phyloP scores from a whole-genome alignment of 768 basidiomycete genomes.

The Termitomyces sp. region DNA sequence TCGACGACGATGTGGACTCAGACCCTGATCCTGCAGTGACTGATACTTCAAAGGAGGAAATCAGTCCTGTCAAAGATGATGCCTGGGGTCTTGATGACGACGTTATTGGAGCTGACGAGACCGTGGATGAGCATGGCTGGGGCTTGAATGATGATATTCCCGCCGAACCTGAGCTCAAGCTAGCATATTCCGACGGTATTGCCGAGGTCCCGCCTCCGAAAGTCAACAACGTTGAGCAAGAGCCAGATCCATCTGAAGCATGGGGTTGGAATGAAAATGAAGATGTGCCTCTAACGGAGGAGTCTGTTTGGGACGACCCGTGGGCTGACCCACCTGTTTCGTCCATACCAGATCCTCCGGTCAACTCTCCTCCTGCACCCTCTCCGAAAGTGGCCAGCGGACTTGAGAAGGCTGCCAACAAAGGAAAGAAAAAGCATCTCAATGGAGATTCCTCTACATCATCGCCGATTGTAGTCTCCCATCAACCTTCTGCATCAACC shows the following conservation, averaged over 20 bases:
- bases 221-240: slow-evolving; percentile 16
- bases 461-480: slow-evolving; percentile 16
- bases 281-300: slow-evolving; percentile 30
- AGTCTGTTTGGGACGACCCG: slow-evolving; percentile 59
- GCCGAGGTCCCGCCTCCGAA: slow-evolving; percentile 5
- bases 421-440: slow-evolving; percentile 37
- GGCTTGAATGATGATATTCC: slow-evolving; percentile 44
- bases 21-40: slow-evolving; percentile 8
- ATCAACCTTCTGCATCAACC: slow-evolving; percentile 4
- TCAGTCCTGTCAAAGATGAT: slow-evolving; percentile 22
- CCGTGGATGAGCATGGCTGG: slow-evolving; percentile 39
- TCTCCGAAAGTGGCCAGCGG: slow-evolving; percentile 50
- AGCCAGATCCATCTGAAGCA: slow-evolving; percentile 48
- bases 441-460: slow-evolving; percentile 24
- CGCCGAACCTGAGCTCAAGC: slow-evolving; percentile 14
- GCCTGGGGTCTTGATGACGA: slow-evolving; percentile 54
- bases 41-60: slow-evolving; percentile 16
- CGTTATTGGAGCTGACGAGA: slow-evolving; percentile 21
- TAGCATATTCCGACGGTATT: slow-evolving; percentile 10
- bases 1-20: slow-evolving; percentile 35
- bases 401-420: slow-evolving; percentile 52
- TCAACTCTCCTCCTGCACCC: slow-evolving; percentile 22
- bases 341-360: slow-evolving; percentile 13
- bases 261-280: slow-evolving; percentile 77
- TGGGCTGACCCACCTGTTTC: slow-evolving; percentile 48